phyloP scores from a whole-genome alignment of 768 basidiomycete genomes.

The Mycena belliarum region DNA sequence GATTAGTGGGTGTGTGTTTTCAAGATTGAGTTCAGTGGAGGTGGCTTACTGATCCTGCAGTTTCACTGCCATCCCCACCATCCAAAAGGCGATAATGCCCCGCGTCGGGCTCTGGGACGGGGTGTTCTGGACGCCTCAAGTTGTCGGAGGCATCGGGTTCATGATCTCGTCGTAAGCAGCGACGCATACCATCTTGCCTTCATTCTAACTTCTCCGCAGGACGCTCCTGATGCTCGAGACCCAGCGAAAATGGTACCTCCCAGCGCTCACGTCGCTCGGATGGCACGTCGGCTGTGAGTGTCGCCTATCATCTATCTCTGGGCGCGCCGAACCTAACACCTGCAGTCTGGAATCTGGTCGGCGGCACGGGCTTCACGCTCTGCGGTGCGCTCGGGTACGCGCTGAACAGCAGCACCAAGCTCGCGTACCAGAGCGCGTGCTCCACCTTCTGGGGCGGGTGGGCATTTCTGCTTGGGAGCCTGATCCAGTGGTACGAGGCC shows the following conservation, averaged over 20 bases:
- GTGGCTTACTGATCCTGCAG: slow-evolving; percentile 20
- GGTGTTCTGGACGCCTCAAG: slow-evolving; percentile 64
- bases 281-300: slow-evolving; percentile 53
- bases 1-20: slow-evolving; percentile 45
- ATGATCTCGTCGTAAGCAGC: slow-evolving; percentile 45
- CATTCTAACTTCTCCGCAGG: slow-evolving; percentile 16
- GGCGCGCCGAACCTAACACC: too few relatives aligned
- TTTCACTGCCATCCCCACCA: slow-evolving; percentile 38
- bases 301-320: too few relatives aligned
- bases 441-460: slow-evolving; percentile 62
- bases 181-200: neutral
- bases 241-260: slow-evolving; percentile 55
- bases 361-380: slow-evolving; percentile 56
- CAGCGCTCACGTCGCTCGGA: slow-evolving; percentile 45
- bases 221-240: slow-evolving; percentile 54
- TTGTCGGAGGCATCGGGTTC: slow-evolving; percentile 61
- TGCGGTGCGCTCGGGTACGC: slow-evolving; percentile 61
- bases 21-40: slow-evolving; percentile 1
- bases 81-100: slow-evolving; percentile 32
- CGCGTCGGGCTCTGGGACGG: slow-evolving; percentile 40
- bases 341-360: slow-evolving; percentile 61
- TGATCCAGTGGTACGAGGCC: slow-evolving; percentile 34
- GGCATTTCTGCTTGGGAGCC: slow-evolving; percentile 63
- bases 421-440: slow-evolving; percentile 52
- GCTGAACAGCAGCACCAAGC: slow-evolving; percentile 28